Evolutionary conservation across 2,329 filamentous ascomycete species (phyloP).

Genomic region (Exophiala sideris): DNA sequence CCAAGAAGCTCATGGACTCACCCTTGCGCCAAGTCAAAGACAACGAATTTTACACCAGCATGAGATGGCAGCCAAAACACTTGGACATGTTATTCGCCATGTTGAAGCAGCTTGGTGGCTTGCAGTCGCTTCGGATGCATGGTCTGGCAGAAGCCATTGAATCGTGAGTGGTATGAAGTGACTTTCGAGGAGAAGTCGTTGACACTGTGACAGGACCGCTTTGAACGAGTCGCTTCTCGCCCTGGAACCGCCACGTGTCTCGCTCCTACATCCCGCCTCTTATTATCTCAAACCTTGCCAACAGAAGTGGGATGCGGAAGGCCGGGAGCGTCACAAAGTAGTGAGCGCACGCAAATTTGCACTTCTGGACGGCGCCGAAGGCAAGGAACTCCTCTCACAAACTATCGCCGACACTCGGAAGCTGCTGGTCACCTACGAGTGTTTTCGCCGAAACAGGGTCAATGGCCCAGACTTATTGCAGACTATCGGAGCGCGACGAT

Average conservation of each 20-base stretch:
- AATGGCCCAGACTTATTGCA: not conserved
- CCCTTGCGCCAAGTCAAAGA: not conserved
- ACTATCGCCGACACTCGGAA: not conserved
- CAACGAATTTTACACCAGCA: constrained; percentile 4
- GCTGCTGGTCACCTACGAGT: not conserved
- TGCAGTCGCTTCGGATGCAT: not conserved
- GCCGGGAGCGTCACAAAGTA: not conserved
- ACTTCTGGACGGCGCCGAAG: not conserved
- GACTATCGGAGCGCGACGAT: not conserved
- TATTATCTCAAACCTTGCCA: not conserved
- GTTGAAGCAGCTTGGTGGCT: not conserved
- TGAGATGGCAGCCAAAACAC: constrained; percentile 2
- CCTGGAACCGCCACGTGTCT: not conserved
- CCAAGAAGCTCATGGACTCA: not conserved
- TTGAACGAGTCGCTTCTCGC: not conserved
- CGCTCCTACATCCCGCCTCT: not conserved
- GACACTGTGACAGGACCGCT: not conserved
- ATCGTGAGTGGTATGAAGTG: not conserved
- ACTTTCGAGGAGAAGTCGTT: not conserved
- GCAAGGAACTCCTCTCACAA: not conserved
- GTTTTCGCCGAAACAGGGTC: not conserved
- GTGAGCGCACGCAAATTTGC: not conserved
- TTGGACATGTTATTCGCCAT: not conserved
- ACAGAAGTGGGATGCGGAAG: not conserved
- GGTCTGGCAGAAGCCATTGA: not conserved